Percentiles rank a stretch among this genome's conserved stretches.
Evolutionary conservation across 108 stramenopile genomes (phyloP).

Genomic region (Parmales sp.): DNA sequence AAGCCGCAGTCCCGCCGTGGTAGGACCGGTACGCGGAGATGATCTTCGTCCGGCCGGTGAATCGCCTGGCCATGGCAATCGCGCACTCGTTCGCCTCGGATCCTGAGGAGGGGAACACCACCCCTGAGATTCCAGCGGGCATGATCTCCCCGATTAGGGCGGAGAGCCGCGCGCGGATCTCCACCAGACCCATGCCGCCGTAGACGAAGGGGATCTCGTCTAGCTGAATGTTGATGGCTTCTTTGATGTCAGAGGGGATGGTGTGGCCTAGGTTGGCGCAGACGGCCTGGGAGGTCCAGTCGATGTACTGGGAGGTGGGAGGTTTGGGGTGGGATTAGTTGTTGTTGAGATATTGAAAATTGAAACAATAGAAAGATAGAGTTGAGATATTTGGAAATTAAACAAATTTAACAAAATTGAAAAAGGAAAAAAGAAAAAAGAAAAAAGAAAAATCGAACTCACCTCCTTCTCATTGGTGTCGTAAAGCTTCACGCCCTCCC

Average conservation of each 20-base stretch:
- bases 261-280: constrained; percentile 53
- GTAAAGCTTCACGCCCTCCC: constrained; percentile 49
- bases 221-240: constrained; percentile 45
- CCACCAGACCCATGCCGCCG: constrained; percentile 47
- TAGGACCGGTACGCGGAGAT: constrained; percentile 47
- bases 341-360: no score
- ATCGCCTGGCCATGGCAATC: constrained; percentile 41
- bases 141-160: constrained; percentile 48
- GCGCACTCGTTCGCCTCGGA: constrained; percentile 48
- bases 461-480: constrained; percentile 48
- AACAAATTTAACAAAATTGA: no score
- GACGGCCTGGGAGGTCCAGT: constrained; percentile 63
- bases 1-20: constrained; percentile 38
- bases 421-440: no score
- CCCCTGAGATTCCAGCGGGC: constrained; percentile 40
- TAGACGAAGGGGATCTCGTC: constrained; percentile 36
- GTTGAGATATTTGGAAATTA: no score
- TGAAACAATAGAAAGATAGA: no score
- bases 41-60: constrained; percentile 50
- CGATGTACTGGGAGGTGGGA: no score
- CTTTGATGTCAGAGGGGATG: constrained; percentile 30
- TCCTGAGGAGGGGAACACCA: constrained; percentile 33
- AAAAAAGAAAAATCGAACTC: no score
- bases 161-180: constrained; percentile 39
- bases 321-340: no score